A percentile compares a stretch with the other conserved stretches of the same genome.
Conservation (phyloP, 164 flowering plant species). For the Vitis cinerea region DNA sequence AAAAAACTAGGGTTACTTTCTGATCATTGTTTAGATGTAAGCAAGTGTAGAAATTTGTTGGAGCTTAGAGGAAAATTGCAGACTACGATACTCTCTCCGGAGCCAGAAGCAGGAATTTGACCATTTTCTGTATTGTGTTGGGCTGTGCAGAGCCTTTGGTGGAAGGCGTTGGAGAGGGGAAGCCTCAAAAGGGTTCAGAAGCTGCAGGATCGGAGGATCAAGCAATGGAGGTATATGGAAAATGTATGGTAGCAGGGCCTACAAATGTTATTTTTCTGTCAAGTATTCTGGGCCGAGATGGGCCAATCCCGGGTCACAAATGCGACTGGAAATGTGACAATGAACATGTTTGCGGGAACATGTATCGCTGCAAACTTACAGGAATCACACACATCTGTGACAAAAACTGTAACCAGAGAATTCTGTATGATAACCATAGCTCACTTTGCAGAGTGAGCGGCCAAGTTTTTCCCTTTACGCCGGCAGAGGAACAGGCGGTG, state of each 20-base stretch:
- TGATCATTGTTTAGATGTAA: too few species aligned
- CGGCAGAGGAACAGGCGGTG: conserved; percentile 80
- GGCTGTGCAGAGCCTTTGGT: conserved; percentile 45
- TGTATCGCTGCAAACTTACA: conserved; percentile 94
- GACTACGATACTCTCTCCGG: too few species aligned
- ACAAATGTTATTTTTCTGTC: conserved; percentile 88
- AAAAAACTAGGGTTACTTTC: too few species aligned
- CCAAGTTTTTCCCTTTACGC: conserved; percentile 77
- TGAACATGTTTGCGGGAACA: conserved; percentile 87
- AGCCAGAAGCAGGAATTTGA: neutral
- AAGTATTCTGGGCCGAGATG: conserved; percentile 83
- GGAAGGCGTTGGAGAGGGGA: neutral
- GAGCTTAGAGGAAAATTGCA: too few species aligned
- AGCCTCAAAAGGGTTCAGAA: neutral
- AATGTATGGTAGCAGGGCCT: conserved; percentile 59
- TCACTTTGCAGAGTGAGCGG: conserved; percentile 94
- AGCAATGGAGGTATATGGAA: conserved; percentile 80
- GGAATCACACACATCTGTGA: conserved; percentile 94
- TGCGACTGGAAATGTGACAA: conserved; percentile 93
- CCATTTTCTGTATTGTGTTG: conserved; percentile 18
- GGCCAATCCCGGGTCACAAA: conserved; percentile 64
- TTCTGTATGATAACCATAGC: conserved; percentile 87
- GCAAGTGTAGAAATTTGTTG: too few species aligned
- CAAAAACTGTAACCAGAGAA: conserved; percentile 98
- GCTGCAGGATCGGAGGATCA: conserved; percentile 7